Evolutionary conservation across 257 asterid genomes (phyloP).

Genomic region (Nicotiana noctiflora): DNA sequence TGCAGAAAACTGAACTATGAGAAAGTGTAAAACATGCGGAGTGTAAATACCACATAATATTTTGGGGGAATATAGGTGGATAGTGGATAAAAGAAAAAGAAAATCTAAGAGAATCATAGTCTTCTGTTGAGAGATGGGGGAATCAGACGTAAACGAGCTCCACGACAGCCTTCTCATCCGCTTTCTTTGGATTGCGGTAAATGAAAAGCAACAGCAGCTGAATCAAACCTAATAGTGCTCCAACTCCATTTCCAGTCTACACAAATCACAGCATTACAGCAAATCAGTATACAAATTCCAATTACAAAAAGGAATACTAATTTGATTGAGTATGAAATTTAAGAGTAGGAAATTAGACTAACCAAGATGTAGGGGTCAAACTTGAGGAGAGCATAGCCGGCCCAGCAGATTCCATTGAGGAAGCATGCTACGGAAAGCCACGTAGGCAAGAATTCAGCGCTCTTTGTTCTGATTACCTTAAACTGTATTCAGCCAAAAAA

Average conservation of each 20-base stretch:
- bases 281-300: not conserved
- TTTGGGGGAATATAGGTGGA: not conserved
- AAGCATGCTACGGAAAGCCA: slow-evolving; percentile 53
- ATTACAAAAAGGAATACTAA: not conserved
- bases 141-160: not conserved
- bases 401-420: slow-evolving; percentile 49
- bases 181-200: slow-evolving; percentile 3
- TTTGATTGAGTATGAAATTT: not conserved
- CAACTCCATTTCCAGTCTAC: slow-evolving; percentile 56
- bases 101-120: not conserved
- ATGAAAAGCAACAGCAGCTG: slow-evolving; percentile 30
- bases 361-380: slow-evolving; percentile 50
- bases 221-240: slow-evolving; percentile 25
- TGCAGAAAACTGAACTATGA: not conserved
- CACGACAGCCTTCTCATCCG: not conserved
- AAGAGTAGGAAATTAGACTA: slow-evolving; percentile 6
- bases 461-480: slow-evolving; percentile 33
- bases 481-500: slow-evolving; percentile 14
- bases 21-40: no score
- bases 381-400: slow-evolving; percentile 42
- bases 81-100: not conserved
- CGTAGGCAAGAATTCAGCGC: slow-evolving; percentile 52
- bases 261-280: not conserved
- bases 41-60: not conserved
- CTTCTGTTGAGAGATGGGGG: not conserved